A percentile compares a stretch with the other conserved stretches of the same genome.
These are phyloP conservation scores for Neofusicoccum kwambonambiense DNA, from an alignment of 2,329 filamentous ascomycete genomes.

Conservation along the genomic window DNA sequence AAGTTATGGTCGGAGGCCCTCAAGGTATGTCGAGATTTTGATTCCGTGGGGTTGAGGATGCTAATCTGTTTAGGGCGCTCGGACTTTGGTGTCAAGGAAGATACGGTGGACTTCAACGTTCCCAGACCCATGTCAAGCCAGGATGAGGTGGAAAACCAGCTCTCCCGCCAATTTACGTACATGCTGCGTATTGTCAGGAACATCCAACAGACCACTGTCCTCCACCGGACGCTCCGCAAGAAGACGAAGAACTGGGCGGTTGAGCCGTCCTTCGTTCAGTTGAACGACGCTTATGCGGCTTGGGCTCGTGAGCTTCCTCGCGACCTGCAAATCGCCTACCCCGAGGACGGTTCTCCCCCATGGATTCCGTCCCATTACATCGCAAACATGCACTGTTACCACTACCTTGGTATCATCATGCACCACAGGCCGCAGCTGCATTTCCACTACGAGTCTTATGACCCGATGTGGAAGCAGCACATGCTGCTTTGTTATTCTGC, in stretches of 20 bases:
- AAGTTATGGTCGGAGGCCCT: constrained; percentile 89
- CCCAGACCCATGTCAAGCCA: constrained; percentile 63
- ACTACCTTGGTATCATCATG: constrained; percentile 80
- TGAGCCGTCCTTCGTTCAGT: constrained; percentile 76
- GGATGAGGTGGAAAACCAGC: constrained; percentile 72
- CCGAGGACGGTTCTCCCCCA: constrained; percentile 73
- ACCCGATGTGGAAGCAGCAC: constrained; percentile 81
- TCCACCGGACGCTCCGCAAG: constrained; percentile 71
- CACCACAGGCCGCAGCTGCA: constrained; percentile 82
- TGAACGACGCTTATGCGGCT: constrained; percentile 72
- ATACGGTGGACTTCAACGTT: constrained; percentile 73
- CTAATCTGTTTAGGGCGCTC: constrained; percentile 57
- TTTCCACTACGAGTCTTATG: constrained; percentile 71
- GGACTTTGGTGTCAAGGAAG: constrained; percentile 72
- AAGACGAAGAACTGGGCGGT: constrained; percentile 81
- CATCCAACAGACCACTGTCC: constrained; percentile 72
- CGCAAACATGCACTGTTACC: constrained; percentile 86
- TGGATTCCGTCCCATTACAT: constrained; percentile 85
- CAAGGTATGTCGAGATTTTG: constrained; percentile 62
- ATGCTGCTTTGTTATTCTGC: constrained; percentile 84
- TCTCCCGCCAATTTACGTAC: constrained; percentile 82
- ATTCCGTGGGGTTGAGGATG: background rate
- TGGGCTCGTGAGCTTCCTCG: constrained; percentile 76
- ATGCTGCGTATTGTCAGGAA: constrained; percentile 75
- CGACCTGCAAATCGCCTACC: constrained; percentile 76